Evolutionary conservation across 257 asterid genomes (phyloP).

Genomic region (Capsicum baccatum): DNA sequence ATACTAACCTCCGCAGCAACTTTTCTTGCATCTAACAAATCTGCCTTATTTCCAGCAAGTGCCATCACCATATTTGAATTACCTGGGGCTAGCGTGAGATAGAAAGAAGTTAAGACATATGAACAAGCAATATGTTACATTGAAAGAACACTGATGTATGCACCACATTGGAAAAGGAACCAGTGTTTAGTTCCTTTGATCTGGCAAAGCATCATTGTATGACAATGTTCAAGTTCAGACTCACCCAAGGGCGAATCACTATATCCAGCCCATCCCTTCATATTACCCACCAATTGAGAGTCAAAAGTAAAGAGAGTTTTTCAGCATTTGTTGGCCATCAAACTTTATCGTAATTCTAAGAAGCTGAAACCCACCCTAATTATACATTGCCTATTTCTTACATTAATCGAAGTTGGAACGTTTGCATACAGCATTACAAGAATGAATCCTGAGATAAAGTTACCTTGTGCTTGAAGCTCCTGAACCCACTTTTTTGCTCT

Average conservation of each 20-base stretch:
- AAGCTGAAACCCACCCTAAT: neutral
- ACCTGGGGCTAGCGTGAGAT: constrained; percentile 42
- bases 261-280: neutral
- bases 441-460: constrained; percentile 15
- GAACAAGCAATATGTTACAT: neutral
- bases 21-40: constrained; percentile 69
- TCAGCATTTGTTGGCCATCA: neutral
- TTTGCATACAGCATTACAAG: neutral
- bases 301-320: neutral
- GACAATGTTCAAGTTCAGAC: neutral
- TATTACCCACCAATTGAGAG: neutral
- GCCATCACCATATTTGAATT: constrained; percentile 85
- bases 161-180: neutral
- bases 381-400: neutral
- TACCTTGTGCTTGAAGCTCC: constrained; percentile 94
- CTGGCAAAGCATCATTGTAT: neutral
- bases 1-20: constrained; percentile 71
- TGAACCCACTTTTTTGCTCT: constrained; percentile 92
- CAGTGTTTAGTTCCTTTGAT: neutral
- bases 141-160: neutral
- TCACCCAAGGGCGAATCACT: neutral
- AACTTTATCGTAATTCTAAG: neutral
- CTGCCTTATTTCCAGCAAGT: constrained; percentile 83
- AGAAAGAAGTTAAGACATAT: neutral
- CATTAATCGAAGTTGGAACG: neutral